Percentiles rank a stretch among this genome's conserved stretches.
phyloP scores from a whole-genome alignment of 164 flowering plant genomes.

The Annona squamosa region DNA sequence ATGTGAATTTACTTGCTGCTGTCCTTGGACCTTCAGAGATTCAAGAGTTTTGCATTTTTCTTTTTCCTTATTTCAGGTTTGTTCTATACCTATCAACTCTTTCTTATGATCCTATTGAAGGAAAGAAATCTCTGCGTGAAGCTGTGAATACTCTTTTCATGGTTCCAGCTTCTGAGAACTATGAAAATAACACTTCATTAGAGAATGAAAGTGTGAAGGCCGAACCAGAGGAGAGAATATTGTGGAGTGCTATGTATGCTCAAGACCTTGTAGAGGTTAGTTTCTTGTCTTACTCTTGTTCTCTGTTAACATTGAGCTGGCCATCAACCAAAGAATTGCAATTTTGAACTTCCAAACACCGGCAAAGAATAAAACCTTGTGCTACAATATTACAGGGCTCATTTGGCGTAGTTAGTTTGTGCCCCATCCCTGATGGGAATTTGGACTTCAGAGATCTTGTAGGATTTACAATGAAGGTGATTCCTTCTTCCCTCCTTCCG shows the following conservation, averaged over 20 bases:
- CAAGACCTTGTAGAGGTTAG: constrained; percentile 61
- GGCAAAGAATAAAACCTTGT: not conserved
- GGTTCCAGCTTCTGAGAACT: constrained; percentile 21
- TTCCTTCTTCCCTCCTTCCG: not conserved
- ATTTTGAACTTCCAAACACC: not conserved
- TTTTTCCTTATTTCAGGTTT: constrained; percentile 48
- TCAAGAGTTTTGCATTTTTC: not conserved
- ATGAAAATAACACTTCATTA: constrained; percentile 22
- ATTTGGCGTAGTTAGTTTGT: constrained; percentile 27
- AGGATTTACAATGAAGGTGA: constrained; percentile 48
- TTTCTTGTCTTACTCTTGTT: constrained; percentile 8
- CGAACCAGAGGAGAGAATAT: constrained; percentile 39
- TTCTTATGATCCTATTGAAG: constrained; percentile 31
- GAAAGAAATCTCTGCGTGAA: constrained; percentile 48
- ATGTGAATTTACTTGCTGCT: not conserved
- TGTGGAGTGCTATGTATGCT: constrained; percentile 69
- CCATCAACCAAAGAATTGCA: not conserved
- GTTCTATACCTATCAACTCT: constrained; percentile 61
- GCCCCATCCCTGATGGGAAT: constrained; percentile 67
- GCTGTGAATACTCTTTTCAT: constrained; percentile 48
- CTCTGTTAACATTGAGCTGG: not conserved
- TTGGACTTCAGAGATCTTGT: constrained; percentile 43
- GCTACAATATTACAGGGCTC: constrained; percentile 37
- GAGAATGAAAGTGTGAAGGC: constrained; percentile 20
- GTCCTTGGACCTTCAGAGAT: not conserved